Evolutionary conservation across 1,284 basidiomycete genomes (phyloP).

Genomic region (Moniliophthora roreri): DNA sequence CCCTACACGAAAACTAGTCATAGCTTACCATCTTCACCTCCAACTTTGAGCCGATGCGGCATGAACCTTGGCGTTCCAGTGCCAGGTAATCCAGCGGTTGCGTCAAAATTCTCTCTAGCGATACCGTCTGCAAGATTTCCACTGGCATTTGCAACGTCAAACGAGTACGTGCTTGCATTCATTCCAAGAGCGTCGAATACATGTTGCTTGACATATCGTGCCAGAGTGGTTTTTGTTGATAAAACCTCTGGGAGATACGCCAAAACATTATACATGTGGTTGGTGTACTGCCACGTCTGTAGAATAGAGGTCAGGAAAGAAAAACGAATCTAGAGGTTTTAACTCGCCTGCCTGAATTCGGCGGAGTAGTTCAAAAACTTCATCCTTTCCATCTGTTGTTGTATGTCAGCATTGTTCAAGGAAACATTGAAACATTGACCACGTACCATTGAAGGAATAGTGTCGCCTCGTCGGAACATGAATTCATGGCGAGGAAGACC

Average conservation of each 20-base stretch:
- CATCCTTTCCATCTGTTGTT: not conserved
- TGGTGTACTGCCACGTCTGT: constrained; percentile 20
- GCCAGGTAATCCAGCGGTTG: constrained; percentile 9
- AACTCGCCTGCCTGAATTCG: constrained; percentile 21
- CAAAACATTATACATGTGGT: constrained; percentile 20
- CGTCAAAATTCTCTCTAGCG: constrained; percentile 14
- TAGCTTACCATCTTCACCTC: constrained; percentile 17
- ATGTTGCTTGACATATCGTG: constrained; percentile 18
- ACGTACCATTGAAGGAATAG: too few relatives aligned
- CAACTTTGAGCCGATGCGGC: constrained; percentile 1
- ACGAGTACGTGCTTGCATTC: constrained; percentile 25
- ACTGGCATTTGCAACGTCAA: constrained; percentile 19
- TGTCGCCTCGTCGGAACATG: constrained; percentile 19
- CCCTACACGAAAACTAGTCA: not conserved
- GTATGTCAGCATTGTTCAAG: not conserved
- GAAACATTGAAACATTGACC: not conserved
- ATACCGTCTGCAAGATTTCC: constrained; percentile 25
- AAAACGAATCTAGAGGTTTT: too few relatives aligned
- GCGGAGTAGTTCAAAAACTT: constrained; percentile 20
- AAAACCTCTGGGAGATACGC: constrained; percentile 17
- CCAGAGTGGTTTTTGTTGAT: constrained; percentile 6
- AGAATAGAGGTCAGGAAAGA: too few relatives aligned
- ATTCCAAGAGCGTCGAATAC: constrained; percentile 22
- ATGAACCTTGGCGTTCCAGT: constrained; percentile 8
- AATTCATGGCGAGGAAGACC: constrained; percentile 25